Percentiles rank a stretch among this genome's conserved stretches.
These are phyloP conservation scores for Avicennia marina DNA, from an alignment of 257 asterid genomes.

Conservation along the genomic window DNA sequence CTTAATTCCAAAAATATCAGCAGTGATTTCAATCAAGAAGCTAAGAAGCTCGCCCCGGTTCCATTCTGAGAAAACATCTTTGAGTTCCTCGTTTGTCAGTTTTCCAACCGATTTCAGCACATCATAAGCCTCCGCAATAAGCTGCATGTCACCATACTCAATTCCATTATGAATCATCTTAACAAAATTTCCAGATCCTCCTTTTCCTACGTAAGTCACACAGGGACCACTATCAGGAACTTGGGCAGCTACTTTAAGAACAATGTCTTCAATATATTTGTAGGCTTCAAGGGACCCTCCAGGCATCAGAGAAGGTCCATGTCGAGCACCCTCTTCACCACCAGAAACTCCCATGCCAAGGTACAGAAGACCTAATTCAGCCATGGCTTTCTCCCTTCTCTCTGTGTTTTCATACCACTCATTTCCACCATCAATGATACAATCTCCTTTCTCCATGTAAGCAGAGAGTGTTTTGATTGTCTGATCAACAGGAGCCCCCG, in stretches of 20 bases:
- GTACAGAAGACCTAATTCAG: conserved; percentile 71
- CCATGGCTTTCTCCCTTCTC: conserved; percentile 79
- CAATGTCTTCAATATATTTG: conserved; percentile 78
- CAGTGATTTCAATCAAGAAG: conserved; percentile 92
- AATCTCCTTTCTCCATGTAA: conserved; percentile 92
- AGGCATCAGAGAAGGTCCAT: conserved; percentile 96
- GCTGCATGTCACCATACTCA: conserved; percentile 97
- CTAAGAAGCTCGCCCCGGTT: conserved; percentile 93
- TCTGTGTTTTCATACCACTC: conserved; percentile 99
- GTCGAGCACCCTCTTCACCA: conserved; percentile 95
- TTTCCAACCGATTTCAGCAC: conserved; percentile 89
- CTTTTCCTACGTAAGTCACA: conserved; percentile 84
- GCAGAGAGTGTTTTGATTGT: conserved; percentile 87
- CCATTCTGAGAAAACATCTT: conserved; percentile 76
- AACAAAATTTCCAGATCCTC: conserved; percentile 37
- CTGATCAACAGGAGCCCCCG: conserved; percentile 94
- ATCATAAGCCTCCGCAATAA: conserved; percentile 90
- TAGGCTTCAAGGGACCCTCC: conserved; percentile 87
- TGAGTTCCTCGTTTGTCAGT: conserved; percentile 75
- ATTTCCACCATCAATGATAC: conserved; percentile 93
- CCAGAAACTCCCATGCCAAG: conserved; percentile 99
- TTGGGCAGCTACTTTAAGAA: conserved; percentile 90
- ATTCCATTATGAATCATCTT: conserved; percentile 97
- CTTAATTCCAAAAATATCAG: conserved; percentile 88
- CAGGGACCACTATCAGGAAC: conserved; percentile 97